These are phyloP conservation scores for Incumbomyces lentus DNA, from an alignment of 2,329 filamentous ascomycete species.

Conservation along the genomic window DNA sequence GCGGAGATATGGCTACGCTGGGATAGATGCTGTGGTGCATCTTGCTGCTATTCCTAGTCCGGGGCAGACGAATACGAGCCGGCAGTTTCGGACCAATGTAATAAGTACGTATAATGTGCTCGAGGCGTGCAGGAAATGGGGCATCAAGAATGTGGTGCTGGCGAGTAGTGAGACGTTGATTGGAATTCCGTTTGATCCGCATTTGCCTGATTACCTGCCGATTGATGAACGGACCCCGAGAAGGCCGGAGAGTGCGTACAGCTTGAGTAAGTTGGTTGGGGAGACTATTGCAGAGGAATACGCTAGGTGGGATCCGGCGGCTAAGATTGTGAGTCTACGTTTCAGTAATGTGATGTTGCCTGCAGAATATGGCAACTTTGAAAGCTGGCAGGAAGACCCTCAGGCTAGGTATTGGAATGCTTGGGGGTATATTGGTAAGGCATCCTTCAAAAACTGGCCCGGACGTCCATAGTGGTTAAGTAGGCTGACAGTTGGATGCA, in stretches of 20 bases:
- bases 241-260: conserved; percentile 4
- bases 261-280: conserved; percentile 4
- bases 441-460: conserved; percentile 17
- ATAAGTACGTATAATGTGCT: conserved; percentile 51
- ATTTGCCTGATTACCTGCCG: background rate
- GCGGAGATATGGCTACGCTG: conserved; percentile 45
- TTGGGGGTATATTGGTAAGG: conserved; percentile 6
- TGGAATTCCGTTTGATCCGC: conserved; percentile 47
- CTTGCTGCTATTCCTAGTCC: conserved; percentile 48
- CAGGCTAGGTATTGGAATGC: conserved; percentile 6
- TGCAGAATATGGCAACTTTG: conserved; percentile 4
- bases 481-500: conserved; percentile 26
- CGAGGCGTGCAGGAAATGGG: conserved; percentile 51
- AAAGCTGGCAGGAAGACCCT: conserved; percentile 5
- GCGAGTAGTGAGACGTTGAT: conserved; percentile 51
- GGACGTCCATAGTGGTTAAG: conserved; percentile 12
- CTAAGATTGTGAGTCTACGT: conserved; percentile 4
- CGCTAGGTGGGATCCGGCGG: conserved; percentile 2
- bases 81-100: conserved; percentile 48
- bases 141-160: conserved; percentile 52
- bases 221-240: background rate
- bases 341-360: conserved; percentile 6
- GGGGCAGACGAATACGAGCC: conserved; percentile 49
- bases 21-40: conserved; percentile 52
- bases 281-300: conserved; percentile 3